Evolutionary conservation across 148 eudicot genomes (phyloP), one percentile per base, ranked within the genome.

Genomic region (Diospyros kaki): DNA sequence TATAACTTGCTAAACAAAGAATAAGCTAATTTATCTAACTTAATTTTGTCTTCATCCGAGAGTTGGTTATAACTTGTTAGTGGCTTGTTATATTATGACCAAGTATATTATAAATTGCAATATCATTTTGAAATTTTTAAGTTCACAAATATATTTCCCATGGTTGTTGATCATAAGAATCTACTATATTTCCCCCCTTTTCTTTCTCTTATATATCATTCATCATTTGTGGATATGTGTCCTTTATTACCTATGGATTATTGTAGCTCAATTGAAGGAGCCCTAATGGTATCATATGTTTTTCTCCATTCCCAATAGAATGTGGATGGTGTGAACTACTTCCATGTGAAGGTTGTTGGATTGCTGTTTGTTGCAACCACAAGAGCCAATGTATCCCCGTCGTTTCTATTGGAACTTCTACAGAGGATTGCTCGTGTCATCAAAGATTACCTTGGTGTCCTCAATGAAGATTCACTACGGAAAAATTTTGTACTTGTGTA

Each of bases 321-420:
- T 70, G 84, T 90, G 50, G 96, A 89, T 68, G 97, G 98, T 66
- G 98, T 94, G 73, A 94, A 94, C 84, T 94, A 94, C 84, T 94
- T 94, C 81, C 98, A 92, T 78, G 92, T 94, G 86, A 94, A 92
- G 87, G 91, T 94, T 79, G 98, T 88, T 59, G 97, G 98, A 51
- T 76, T 94, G 72, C 80, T 92, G 59, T 94, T 94, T 86, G 98
- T 89, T 81, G 94, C 97, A 63, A 94, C 98, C 80, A 94, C 97
- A 44, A 89, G 98, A 89, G 78, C 86, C 69, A 92, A 90, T 79
- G 78, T 87, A 68, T 89, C 97, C 42, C 98, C 98, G 70, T 94
- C 98, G 54, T 84, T 94, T 71, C 89, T 93, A 62, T 75, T 92
- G 89, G 97, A 92, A 81, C 97, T 94, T 81, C 81, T 94, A 69